These are phyloP conservation scores for Ettlia oleoabundans DNA, from an alignment of 139 green algal species.

Conservation along the genomic window DNA sequence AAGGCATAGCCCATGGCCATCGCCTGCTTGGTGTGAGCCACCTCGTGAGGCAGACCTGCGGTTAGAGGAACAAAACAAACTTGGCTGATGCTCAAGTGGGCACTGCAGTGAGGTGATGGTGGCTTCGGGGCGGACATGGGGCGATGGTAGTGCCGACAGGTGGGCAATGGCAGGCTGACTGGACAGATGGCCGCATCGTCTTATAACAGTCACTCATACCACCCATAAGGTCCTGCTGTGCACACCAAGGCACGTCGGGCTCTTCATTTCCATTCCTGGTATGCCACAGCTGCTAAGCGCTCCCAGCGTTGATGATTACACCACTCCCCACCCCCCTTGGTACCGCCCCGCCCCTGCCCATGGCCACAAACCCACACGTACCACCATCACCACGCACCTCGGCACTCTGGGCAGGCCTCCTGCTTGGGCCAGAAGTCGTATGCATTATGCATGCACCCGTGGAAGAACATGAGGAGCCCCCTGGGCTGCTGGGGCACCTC, in stretches of 20 bases:
- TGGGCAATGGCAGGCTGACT: no score
- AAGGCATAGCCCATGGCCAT: slow-evolving; percentile 1
- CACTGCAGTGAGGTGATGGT: neutral
- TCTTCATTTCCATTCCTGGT: no score
- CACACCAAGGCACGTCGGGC: no score
- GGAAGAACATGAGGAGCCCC: slow-evolving; percentile 4
- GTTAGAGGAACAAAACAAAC: no score
- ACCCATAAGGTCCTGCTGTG: no score
- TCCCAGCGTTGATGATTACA: no score
- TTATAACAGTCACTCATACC: no score
- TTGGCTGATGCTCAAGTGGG: no score
- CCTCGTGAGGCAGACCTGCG: slow-evolving; percentile 15
- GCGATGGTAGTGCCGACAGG: no score
- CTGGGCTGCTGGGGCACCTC: neutral
- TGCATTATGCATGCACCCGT: slow-evolving; percentile 6
- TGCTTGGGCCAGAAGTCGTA: slow-evolving; percentile 14
- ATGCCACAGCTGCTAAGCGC: no score
- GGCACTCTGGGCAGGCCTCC: neutral
- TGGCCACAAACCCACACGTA: neutral
- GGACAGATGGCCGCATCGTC: no score
- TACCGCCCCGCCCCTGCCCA: neutral
- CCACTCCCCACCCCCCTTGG: no score
- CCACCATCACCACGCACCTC: neutral
- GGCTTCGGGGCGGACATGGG: neutral
- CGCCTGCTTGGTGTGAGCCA: slow-evolving; percentile 24